These are phyloP conservation scores for Sextonia rubra DNA, from an alignment of 164 flowering plant genomes.

Conservation along the genomic window DNA sequence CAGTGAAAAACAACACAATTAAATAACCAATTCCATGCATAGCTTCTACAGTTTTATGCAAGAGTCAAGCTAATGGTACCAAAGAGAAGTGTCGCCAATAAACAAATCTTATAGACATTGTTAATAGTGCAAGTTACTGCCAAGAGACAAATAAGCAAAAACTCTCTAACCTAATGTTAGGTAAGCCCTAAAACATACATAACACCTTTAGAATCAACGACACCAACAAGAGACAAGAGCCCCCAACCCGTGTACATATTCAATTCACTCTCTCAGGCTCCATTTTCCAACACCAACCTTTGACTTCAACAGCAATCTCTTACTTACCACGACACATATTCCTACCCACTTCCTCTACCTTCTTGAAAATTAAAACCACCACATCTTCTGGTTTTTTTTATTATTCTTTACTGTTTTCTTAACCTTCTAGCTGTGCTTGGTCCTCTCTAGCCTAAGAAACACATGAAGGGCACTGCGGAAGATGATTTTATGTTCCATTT, in stretches of 20 bases:
- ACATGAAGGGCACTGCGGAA: background rate
- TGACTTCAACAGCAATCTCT: conserved; percentile 3
- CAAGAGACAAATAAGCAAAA: too few species aligned
- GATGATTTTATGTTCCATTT: conserved; percentile 26
- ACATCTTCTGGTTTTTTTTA: too few species aligned
- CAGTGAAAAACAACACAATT: too few species aligned
- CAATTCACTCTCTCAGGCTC: background rate
- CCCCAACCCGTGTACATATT: conserved; percentile 4
- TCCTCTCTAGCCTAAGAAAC: background rate
- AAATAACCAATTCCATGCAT: too few species aligned
- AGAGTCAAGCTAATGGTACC: too few species aligned
- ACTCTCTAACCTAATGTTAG: background rate
- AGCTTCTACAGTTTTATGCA: too few species aligned
- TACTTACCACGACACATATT: conserved; percentile 40
- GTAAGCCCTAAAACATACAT: background rate
- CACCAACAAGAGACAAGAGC: conserved; percentile 2
- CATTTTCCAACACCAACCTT: conserved; percentile 10
- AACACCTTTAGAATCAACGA: conserved; percentile 5
- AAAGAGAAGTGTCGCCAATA: too few species aligned
- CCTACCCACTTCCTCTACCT: conserved; percentile 18
- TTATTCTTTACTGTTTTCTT: too few species aligned
- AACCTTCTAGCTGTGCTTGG: background rate
- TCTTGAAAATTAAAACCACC: background rate
- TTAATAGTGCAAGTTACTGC: too few species aligned
- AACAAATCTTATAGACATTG: too few species aligned